Conservation (phyloP, 2,329 filamentous ascomycete species). For the Colletotrichum agaves region DNA sequence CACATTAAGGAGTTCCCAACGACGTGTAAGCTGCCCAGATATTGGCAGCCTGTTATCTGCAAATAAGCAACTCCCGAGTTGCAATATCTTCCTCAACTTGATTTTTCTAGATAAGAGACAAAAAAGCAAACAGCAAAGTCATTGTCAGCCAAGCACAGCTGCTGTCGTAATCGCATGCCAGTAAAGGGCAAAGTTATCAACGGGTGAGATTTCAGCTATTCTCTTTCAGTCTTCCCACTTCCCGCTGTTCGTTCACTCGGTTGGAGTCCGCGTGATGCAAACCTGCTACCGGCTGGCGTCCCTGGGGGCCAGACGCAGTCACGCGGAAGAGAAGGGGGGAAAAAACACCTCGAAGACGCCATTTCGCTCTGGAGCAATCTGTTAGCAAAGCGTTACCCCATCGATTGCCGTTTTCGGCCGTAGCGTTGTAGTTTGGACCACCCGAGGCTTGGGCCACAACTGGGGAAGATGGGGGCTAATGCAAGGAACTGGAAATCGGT, state of each 20-base stretch:
- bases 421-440: conserved; percentile 16
- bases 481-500: conserved; percentile 31
- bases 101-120: conserved; percentile 22
- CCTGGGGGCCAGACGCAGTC: not conserved
- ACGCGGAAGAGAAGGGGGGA: conserved; percentile 8
- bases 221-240: conserved; percentile 4
- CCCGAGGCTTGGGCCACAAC: conserved; percentile 12
- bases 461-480: conserved; percentile 35
- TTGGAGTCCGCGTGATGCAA: conserved; percentile 31
- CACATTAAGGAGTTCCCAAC: not conserved
- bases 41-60: conserved; percentile 12
- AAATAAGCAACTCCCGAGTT: conserved; percentile 21
- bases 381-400: conserved; percentile 37
- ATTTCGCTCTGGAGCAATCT: conserved; percentile 25
- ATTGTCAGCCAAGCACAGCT: conserved; percentile 2
- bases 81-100: conserved; percentile 5
- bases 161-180: not conserved
- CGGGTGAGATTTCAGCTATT: conserved; percentile 7
- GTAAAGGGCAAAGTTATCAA: not conserved
- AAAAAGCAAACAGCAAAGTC: conserved; percentile 21
- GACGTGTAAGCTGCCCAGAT: not conserved
- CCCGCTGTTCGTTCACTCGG: not conserved
- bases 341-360: conserved; percentile 24
- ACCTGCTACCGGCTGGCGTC: conserved; percentile 13
- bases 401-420: conserved; percentile 30